Evolutionary conservation across 2,329 filamentous ascomycete species (phyloP).

Genomic region (Diaporthe ilicicola): DNA sequence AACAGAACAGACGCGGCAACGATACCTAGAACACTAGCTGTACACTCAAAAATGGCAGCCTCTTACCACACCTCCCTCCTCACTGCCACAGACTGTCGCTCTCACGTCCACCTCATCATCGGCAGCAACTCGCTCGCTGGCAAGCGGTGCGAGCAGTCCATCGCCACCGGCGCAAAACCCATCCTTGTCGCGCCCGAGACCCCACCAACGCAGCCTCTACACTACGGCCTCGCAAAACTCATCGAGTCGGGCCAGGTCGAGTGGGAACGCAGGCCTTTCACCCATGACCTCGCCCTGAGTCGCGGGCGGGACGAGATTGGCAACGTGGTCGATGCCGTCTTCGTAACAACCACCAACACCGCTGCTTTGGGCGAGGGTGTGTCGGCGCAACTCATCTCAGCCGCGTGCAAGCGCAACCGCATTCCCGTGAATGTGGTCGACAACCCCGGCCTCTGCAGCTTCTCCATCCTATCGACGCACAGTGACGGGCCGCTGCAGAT

Average conservation of each 20-base stretch:
- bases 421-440: constrained; percentile 96
- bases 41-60: constrained; percentile 33
- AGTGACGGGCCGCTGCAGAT: constrained; percentile 92
- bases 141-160: constrained; percentile 79
- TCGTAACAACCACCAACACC: constrained; percentile 71
- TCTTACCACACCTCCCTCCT: constrained; percentile 64
- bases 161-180: constrained; percentile 83
- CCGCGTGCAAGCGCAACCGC: constrained; percentile 77
- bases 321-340: constrained; percentile 87
- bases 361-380: constrained; percentile 28
- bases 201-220: constrained; percentile 57
- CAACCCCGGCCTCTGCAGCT: constrained; percentile 84
- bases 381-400: constrained; percentile 66
- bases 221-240: constrained; percentile 66
- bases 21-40: constrained; percentile 21
- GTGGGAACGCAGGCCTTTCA: constrained; percentile 73
- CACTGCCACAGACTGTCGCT: constrained; percentile 74
- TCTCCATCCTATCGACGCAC: constrained; percentile 88
- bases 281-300: constrained; percentile 74
- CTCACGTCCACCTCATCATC: constrained; percentile 83
- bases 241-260: constrained; percentile 72
- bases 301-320: constrained; percentile 84
- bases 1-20: constrained; percentile 12
- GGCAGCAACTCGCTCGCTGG: constrained; percentile 90
- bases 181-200: constrained; percentile 76